phyloP scores from a whole-genome alignment of 140 eudicot genomes.

The Senecio squalidus region DNA sequence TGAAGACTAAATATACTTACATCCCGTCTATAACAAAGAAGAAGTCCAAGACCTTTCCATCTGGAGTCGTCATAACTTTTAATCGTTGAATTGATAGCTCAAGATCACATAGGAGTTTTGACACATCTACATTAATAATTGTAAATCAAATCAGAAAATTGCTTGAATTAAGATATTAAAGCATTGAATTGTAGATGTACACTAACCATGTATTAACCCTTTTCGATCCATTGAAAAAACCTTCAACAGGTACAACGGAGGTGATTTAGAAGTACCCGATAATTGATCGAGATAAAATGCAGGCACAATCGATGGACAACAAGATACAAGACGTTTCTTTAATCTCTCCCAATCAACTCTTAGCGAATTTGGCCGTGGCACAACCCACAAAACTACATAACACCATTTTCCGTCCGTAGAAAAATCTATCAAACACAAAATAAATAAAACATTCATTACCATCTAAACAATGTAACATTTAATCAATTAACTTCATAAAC shows the following conservation, averaged over 20 bases:
- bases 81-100: conserved; percentile 76
- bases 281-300: conserved; percentile 44
- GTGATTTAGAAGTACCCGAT: conserved; percentile 29
- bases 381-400: conserved; percentile 74
- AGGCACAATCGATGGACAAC: conserved; percentile 62
- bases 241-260: conserved; percentile 64
- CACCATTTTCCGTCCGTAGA: conserved; percentile 94
- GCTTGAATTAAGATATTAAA: no score
- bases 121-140: conserved; percentile 56
- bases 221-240: conserved; percentile 60
- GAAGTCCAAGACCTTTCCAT: conserved; percentile 79
- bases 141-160: conserved; percentile 8
- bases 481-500: not conserved
- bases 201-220: conserved; percentile 74
- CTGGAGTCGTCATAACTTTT: conserved; percentile 89
- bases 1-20: conserved; percentile 29
- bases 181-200: not conserved
- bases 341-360: conserved; percentile 67
- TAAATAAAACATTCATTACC: not conserved
- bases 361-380: conserved; percentile 45
- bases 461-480: not conserved
- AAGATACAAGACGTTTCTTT: conserved; percentile 54
- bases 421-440: conserved; percentile 39
- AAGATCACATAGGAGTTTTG: conserved; percentile 65
- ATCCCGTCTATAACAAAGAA: conserved; percentile 69